Evolutionary conservation across 2,329 filamentous ascomycete species (phyloP), one percentile per base, ranked within the genome.

Genomic region (Pestalotiopsis sp.): DNA sequence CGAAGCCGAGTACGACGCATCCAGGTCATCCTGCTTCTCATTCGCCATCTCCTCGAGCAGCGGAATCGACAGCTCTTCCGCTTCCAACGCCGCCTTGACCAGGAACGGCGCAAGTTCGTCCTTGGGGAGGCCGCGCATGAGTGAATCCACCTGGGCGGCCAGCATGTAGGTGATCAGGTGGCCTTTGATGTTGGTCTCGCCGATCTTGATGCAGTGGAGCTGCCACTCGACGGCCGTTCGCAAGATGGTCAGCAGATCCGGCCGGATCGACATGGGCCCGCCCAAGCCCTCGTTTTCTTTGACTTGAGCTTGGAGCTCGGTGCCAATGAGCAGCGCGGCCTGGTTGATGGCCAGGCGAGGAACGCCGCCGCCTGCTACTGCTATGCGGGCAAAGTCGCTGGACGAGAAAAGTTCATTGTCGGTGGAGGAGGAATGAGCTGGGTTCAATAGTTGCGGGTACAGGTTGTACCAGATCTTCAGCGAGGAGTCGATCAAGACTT

Each of bases 401-500:
- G 66, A 9, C 12, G 41, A 4, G 38, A 52, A 23, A n/a, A 9
- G 6, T 1, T 17, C 36, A 56, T 23, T 20, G 4, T 61, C 7
- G 12, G 31, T 1, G 25, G 17, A 7, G 12, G 41, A 12, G 3
- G 14, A 17, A 9, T 41, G 5, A n/a, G 38, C 12, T 7, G 64
- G 12, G 20, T 23, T 20, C 5, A 64, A 66, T n/a, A 78, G 67
- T 0, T 72, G 66, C 1, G 80, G 81, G 56, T 78, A 82, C 0
- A 77, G 76, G 0, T 80, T 72, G 45, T 74, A 77, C 82, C 84
- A 88, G 1, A 86, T 74, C 59, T 84, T 85, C 14, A 87, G 77
- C 0, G 84, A 79, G 0, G 80, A 79, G 6, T 90, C 87, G 5
- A 86, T 71, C 0, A 83, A 78, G 0, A 83, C 80, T 58, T 83